Evolutionary conservation across 768 basidiomycete genomes (phyloP), one percentile per base, ranked within the genome.

Genomic region (Trametes cubensis): DNA sequence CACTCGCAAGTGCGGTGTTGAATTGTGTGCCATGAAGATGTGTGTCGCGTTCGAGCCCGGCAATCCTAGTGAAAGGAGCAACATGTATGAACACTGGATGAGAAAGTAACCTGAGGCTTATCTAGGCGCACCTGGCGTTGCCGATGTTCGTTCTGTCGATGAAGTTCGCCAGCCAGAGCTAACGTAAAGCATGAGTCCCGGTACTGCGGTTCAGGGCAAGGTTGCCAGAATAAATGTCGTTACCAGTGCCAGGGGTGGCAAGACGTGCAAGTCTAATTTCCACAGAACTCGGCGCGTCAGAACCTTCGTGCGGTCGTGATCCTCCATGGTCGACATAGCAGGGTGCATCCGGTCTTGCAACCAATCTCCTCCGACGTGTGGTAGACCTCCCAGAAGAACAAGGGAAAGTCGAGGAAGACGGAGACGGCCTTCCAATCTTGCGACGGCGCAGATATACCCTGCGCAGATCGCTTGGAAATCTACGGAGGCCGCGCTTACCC

Each of bases 21-120:
- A 86, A 88, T 65, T 86, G 85, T 60, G 81, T 82, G 14, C 85
- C 85, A 26, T 74, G 69, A 4, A 88, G 74, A 48, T 84, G 78
- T 2, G 81, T 77, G 64, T 86, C 85, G 11, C 67, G 75, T 62
- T 83, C 77, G n/a, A 88, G 76, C 5, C 86, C 86, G 20, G 82
- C 82, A 60, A 88, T 86, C 56, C 86, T 85, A 46, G 14, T 21
- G 6, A 47, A 13, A 10, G 10, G 23, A 26, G 44, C 53, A 38
- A 50, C 13, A 41, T 26, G 25, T 42, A 25, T 11, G 38, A 15
- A n/a, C n/a, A n/a, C n/a, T n/a, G n/a, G n/a, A n/a, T n/a, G n/a
- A n/a, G n/a, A n/a, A n/a, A n/a, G n/a, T n/a, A n/a, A n/a, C n/a
- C n/a, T n/a, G n/a, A 28, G 13, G 14, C 28, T 7, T 4, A 61